These are phyloP conservation scores for Trichoderma asperellum DNA, from an alignment of 2,329 filamentous ascomycete genomes.

Conservation along the genomic window DNA sequence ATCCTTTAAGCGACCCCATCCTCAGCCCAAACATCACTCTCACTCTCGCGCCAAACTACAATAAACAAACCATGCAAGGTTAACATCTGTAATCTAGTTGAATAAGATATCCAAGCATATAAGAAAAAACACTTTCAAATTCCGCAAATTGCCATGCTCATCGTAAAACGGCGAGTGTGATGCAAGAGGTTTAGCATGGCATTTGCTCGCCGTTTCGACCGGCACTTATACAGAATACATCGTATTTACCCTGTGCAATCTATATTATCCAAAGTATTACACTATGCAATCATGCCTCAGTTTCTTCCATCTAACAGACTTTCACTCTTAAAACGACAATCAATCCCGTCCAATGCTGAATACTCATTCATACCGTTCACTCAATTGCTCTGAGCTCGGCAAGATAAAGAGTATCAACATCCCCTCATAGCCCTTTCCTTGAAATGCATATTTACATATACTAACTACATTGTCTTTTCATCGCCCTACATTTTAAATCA, in stretches of 20 bases:
- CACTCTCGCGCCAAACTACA: background rate
- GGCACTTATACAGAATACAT: background rate
- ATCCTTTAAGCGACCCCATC: background rate
- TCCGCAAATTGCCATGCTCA: background rate
- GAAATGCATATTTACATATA: background rate
- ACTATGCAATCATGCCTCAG: background rate
- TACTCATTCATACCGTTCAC: background rate
- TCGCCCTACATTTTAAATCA: background rate
- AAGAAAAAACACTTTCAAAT: background rate
- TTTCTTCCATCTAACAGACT: background rate
- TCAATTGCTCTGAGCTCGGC: background rate
- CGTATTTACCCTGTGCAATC: background rate
- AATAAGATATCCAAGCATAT: background rate
- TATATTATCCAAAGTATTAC: background rate
- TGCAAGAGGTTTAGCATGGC: background rate
- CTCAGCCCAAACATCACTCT: background rate
- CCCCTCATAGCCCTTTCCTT: background rate
- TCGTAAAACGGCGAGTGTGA: background rate
- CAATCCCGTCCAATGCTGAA: background rate
- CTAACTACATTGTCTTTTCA: background rate
- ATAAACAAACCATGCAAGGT: background rate
- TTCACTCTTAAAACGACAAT: background rate
- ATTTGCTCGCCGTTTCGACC: background rate
- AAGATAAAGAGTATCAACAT: background rate
- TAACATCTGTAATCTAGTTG: background rate